Evolutionary conservation across 129 eudicot species (phyloP).

Genomic region (Ambrosia artemisiifolia): DNA sequence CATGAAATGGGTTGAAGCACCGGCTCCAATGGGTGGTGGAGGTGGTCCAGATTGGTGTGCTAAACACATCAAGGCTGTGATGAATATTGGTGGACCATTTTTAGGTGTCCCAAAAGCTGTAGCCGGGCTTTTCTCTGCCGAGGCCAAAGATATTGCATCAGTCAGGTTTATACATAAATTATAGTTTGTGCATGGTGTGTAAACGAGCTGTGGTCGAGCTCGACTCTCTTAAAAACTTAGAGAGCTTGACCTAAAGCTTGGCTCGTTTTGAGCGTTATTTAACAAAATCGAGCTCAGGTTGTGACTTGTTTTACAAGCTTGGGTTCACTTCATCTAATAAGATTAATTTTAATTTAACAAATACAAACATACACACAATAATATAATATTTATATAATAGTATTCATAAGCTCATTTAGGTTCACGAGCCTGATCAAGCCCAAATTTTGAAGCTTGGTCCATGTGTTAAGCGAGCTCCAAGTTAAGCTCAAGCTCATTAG

Average conservation of each 20-base stretch:
- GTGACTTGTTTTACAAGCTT: too few relatives aligned
- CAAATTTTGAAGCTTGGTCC: background rate
- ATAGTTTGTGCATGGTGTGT: background rate
- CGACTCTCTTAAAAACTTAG: background rate
- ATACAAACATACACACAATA: too few relatives aligned
- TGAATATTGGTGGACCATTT: constrained; percentile 97
- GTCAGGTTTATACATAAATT: constrained; percentile 52
- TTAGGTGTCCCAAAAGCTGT: constrained; percentile 96
- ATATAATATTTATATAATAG: too few relatives aligned
- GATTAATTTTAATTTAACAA: too few relatives aligned
- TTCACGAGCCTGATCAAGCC: background rate
- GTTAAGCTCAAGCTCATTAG: too few relatives aligned
- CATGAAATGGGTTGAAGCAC: constrained; percentile 99
- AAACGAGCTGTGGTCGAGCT: background rate
- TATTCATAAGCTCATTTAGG: background rate
- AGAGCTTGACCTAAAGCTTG: too few relatives aligned
- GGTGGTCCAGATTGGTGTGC: constrained; percentile 98
- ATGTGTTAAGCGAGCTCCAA: background rate
- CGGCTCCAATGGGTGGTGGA: constrained; percentile 99
- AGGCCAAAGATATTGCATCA: constrained; percentile 91
- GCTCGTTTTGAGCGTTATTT: too few relatives aligned
- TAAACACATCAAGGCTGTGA: constrained; percentile 83
- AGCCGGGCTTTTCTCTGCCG: constrained; percentile 96
- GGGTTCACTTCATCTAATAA: too few relatives aligned
- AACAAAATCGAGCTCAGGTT: too few relatives aligned